Percentiles rank a stretch among this genome's conserved stretches.
These are phyloP conservation scores for Dryas drummondii DNA, from an alignment of 306 rosid species.

Conservation along the genomic window DNA sequence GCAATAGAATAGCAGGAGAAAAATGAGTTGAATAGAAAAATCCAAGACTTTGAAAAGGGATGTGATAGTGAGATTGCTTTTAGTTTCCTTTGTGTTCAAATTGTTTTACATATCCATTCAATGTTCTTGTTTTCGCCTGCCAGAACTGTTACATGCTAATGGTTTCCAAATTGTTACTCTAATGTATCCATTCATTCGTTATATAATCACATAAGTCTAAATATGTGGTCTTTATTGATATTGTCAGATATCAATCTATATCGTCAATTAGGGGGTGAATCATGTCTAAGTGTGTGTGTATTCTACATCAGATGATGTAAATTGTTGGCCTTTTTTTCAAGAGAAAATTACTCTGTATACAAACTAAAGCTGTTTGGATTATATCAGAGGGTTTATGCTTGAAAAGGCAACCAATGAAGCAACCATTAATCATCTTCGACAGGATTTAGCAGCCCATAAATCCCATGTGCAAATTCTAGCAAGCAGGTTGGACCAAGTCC, in stretches of 20 bases:
- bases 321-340: not conserved
- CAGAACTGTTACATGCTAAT: not conserved
- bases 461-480: constrained; percentile 55
- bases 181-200: too few species aligned
- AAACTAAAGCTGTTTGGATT: constrained; percentile 16
- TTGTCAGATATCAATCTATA: too few species aligned
- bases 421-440: constrained; percentile 45
- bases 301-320: not conserved
- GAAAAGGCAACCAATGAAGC: constrained; percentile 55
- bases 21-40: constrained; percentile 43
- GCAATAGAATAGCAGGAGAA: constrained; percentile 73
- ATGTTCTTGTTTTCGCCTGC: not conserved
- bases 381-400: constrained; percentile 44
- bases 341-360: not conserved
- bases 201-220: too few species aligned
- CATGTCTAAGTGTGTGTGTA: not conserved
- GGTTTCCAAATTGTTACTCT: not conserved
- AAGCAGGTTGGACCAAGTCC: constrained; percentile 52
- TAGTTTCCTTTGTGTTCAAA: not conserved
- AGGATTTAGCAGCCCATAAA: constrained; percentile 58
- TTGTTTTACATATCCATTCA: not conserved
- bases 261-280: too few species aligned
- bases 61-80: constrained; percentile 39
- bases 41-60: constrained; percentile 65
- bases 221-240: not conserved